A percentile compares a stretch with the other conserved stretches of the same genome.
Conservation (phyloP, 1,284 basidiomycete species). For the Cutaneotrichosporon cavernicola region DNA sequence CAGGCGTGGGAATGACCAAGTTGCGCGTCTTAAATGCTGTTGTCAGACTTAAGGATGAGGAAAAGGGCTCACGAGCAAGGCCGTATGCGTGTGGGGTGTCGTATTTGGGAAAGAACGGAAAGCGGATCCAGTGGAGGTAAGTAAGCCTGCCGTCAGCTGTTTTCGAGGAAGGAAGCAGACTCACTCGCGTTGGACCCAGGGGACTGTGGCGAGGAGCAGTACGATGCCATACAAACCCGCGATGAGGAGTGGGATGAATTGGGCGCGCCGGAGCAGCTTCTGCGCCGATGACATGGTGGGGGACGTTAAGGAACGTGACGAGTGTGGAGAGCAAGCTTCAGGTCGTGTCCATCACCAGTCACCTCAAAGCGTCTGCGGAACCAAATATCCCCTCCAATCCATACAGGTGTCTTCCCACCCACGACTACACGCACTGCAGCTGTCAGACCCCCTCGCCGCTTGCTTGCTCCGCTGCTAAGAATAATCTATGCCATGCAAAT, state of each 20-base stretch:
- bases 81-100: constrained; percentile 72
- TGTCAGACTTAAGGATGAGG: neutral
- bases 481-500: constrained; percentile 13
- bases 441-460: too few relatives aligned
- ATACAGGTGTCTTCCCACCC: too few relatives aligned
- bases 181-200: constrained; percentile 19
- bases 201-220: constrained; percentile 11
- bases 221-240: constrained; percentile 6
- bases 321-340: neutral
- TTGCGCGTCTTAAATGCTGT: constrained; percentile 77
- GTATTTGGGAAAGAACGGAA: constrained; percentile 67
- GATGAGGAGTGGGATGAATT: constrained; percentile 6
- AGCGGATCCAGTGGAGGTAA: constrained; percentile 67
- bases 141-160: constrained; percentile 14
- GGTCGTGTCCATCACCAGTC: neutral
- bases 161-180: neutral
- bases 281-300: constrained; percentile 14
- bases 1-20: constrained; percentile 66
- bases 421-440: too few relatives aligned
- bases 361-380: neutral
- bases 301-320: neutral
- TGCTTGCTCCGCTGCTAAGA: neutral
- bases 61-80: constrained; percentile 72
- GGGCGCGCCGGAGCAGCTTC: constrained; percentile 12
- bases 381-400: neutral